Evolutionary conservation across 2,329 filamentous ascomycete species (phyloP).

Genomic region (Fusarium guadeloupense): DNA sequence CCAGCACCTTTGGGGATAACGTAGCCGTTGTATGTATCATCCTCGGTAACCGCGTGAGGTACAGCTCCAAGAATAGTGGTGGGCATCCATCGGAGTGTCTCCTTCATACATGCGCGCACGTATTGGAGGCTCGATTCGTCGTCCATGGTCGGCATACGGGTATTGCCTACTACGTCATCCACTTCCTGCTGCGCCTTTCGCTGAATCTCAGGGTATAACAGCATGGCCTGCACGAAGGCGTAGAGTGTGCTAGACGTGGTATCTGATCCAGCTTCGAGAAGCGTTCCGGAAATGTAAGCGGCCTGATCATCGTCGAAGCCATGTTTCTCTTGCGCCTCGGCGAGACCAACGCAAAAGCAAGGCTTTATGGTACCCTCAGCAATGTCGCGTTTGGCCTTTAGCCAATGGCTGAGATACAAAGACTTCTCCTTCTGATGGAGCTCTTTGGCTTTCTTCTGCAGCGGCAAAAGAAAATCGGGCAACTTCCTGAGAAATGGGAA

Average conservation of each 20-base stretch:
- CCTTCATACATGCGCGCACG: constrained; percentile 47
- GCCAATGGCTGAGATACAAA: constrained; percentile 3
- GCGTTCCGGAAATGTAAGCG: constrained; percentile 13
- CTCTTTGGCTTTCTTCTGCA: constrained; percentile 1
- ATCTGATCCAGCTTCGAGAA: constrained; percentile 47
- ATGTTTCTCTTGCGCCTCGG: constrained; percentile 7
- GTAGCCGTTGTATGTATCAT: constrained; percentile 37
- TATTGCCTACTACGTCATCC: constrained; percentile 53
- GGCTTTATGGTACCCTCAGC: constrained; percentile 35
- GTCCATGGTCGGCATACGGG: constrained; percentile 53
- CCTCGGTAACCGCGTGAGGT: constrained; percentile 49
- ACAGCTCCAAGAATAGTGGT: constrained; percentile 46
- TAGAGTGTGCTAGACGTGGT: constrained; percentile 44
- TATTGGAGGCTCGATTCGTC: constrained; percentile 58
- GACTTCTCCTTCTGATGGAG: constrained; percentile 1
- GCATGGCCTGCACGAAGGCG: constrained; percentile 57
- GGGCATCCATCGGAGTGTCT: constrained; percentile 46
- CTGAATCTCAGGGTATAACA: constrained; percentile 54
- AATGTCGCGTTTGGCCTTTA: neutral
- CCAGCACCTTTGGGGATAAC: constrained; percentile 43
- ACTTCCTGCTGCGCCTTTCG: constrained; percentile 53
- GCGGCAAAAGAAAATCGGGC: neutral
- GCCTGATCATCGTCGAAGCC: constrained; percentile 9
- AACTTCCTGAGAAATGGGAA: neutral
- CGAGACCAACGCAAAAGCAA: constrained; percentile 8